These are phyloP conservation scores for Colletotrichum theobromicola DNA, from an alignment of 2,329 filamentous ascomycete genomes.

Conservation along the genomic window DNA sequence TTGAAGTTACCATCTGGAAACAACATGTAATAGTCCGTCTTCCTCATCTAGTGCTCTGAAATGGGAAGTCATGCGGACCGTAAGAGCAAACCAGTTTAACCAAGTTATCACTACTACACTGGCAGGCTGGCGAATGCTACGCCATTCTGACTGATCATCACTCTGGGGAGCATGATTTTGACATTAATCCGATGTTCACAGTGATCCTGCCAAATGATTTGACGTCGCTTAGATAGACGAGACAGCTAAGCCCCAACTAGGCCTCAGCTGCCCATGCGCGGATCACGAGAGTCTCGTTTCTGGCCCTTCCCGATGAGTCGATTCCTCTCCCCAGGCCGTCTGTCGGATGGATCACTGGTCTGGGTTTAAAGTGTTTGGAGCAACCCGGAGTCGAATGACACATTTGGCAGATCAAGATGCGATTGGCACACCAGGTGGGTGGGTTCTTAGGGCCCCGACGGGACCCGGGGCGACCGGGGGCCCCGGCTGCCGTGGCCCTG, in stretches of 20 bases:
- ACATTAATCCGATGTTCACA: neutral
- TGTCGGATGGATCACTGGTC: neutral
- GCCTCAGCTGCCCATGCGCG: neutral
- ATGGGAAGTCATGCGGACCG: neutral
- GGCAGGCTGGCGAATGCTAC: neutral
- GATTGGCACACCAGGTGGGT: constrained; percentile 3
- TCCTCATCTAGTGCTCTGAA: neutral
- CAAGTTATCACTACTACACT: neutral
- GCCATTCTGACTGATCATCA: neutral
- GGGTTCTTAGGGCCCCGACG: neutral
- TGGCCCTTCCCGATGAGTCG: neutral
- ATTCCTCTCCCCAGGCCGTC: neutral
- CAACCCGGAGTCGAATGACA: neutral
- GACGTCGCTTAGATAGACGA: neutral
- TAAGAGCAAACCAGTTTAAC: neutral
- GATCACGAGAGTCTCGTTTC: neutral
- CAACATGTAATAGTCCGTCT: neutral
- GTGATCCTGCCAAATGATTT: neutral
- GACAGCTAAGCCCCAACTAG: neutral
- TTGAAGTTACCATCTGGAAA: neutral
- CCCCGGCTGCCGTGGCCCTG: neutral
- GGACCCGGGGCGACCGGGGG: neutral
- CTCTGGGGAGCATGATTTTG: neutral
- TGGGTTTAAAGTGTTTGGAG: neutral
- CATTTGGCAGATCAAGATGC: neutral